Base-by-base conservation (phyloP, 495 filamentous ascomycete species). In the Achaetomiella virescens region DNA sequence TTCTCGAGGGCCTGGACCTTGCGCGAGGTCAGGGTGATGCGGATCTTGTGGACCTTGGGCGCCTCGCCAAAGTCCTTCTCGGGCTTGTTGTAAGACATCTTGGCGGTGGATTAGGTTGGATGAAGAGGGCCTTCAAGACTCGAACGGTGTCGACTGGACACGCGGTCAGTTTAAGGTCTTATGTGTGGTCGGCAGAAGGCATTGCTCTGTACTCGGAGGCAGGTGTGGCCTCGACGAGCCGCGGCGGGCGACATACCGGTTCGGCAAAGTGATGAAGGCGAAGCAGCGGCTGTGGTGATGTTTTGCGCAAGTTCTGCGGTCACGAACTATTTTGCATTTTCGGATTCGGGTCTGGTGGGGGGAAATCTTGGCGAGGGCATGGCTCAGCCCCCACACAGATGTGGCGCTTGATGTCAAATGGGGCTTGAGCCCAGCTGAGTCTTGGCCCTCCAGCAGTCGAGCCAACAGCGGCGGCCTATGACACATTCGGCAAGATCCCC, bases 1-100 rank as follows among this genome's bases (percentile, higher is more conserved):
- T 97, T 97, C 86, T 98, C 93, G 70, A 97, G 90, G 58, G 90
- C 81, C 68, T 82, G 73, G 70, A 98, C 93, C 78, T 96, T 96
- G 75, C 86, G 83, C 60, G 84, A 88, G 74, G 91, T 96, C 63
- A 97, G 82, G 73, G 92, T 97, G 84, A 97, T 97, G 69, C 27
- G 58, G 49, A 61, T 61, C 59, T 61, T 45, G 38, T 55, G 27
- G 42, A 68, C 70, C 52, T 60, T 69, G 64, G 73, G 71, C 22
- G 68, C 71, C 66, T 73, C 71, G 64, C 70, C 90, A 74, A 88
- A 89, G 70, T 93, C 89, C 84, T 97, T 96, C 78, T 96, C 91
- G 68, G 82, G 78, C 80, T 97, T 96, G 75, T 95, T 84, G 86
- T 89, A 96, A 75, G 90, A 93, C 90, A 95, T 95, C 58, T 80